Evolutionary conservation across 345 rosid genomes (phyloP).

Genomic region (Citrus reticulata): DNA sequence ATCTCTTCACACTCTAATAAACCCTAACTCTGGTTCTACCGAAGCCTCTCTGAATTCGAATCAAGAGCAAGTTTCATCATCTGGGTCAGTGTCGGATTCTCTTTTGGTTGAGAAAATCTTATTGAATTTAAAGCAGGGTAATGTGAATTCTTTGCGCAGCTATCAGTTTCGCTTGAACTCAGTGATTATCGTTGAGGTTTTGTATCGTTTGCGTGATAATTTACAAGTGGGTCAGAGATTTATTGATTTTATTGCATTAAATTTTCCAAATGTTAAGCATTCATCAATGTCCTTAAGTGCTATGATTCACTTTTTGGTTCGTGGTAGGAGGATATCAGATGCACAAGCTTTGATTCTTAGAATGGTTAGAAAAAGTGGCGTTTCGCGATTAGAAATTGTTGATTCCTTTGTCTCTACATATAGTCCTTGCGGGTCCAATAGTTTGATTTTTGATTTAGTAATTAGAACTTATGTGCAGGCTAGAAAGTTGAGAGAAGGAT

Average conservation of each 20-base stretch:
- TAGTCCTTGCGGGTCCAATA: constrained; percentile 27
- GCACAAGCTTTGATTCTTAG: constrained; percentile 72
- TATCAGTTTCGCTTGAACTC: constrained; percentile 47
- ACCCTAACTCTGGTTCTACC: neutral
- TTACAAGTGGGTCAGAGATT: constrained; percentile 44
- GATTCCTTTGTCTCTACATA: constrained; percentile 42
- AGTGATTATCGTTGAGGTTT: constrained; percentile 45
- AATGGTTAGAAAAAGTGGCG: constrained; percentile 80
- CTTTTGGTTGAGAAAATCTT: constrained; percentile 61
- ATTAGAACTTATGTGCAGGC: constrained; percentile 75
- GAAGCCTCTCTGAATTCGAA: constrained; percentile 20
- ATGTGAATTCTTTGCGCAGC: constrained; percentile 25
- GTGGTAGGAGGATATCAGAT: constrained; percentile 56
- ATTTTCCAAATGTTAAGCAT: constrained; percentile 47
- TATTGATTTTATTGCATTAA: constrained; percentile 29
- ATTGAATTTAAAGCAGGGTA: constrained; percentile 50
- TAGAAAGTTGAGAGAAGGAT: constrained; percentile 70
- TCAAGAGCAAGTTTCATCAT: constrained; percentile 23
- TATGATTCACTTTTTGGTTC: constrained; percentile 54
- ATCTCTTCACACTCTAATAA: constrained; percentile 8
- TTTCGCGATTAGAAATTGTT: constrained; percentile 50
- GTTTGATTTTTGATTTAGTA: constrained; percentile 63
- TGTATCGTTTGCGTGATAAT: constrained; percentile 47
- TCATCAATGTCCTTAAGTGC: constrained; percentile 58
- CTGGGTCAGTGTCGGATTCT: constrained; percentile 24